These are phyloP conservation scores for Schizosaccharomyces octosporus DNA, from an alignment of 805 yeast genomes.

Conservation along the genomic window DNA sequence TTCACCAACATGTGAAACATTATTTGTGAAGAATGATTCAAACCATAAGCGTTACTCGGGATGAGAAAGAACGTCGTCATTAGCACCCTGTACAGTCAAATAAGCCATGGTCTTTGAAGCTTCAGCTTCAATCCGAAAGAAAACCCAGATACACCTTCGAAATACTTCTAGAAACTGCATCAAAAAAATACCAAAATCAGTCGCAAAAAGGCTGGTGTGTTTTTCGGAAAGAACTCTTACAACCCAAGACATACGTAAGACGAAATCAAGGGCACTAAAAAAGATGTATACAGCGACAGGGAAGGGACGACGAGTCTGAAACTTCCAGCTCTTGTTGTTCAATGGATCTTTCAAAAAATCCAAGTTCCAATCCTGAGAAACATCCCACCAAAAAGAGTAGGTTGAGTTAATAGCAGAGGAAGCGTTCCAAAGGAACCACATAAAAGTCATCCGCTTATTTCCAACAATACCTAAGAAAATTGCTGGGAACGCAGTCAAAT, in stretches of 20 bases:
- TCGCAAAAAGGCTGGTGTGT: slow-evolving; percentile 10
- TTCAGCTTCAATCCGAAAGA: slow-evolving; percentile 41
- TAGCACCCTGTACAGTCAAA: not conserved
- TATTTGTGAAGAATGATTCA: not conserved
- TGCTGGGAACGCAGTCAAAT: slow-evolving; percentile 37
- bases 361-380: slow-evolving; percentile 70
- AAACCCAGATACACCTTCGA: slow-evolving; percentile 37
- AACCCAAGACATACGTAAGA: slow-evolving; percentile 57
- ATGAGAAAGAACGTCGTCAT: not conserved
- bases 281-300: slow-evolving; percentile 21
- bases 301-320: slow-evolving; percentile 9
- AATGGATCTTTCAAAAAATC: slow-evolving; percentile 15
- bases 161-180: not conserved
- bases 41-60: not conserved
- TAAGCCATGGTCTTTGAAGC: not conserved
- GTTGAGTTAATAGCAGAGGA: slow-evolving; percentile 39
- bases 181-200: slow-evolving; percentile 35
- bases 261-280: slow-evolving; percentile 36
- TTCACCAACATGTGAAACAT: no score
- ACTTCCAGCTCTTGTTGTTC: slow-evolving; percentile 4
- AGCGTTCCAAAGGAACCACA: slow-evolving; percentile 13
- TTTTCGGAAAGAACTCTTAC: slow-evolving; percentile 23
- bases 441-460: slow-evolving; percentile 4
- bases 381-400: slow-evolving; percentile 75
- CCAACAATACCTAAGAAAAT: slow-evolving; percentile 15